A percentile compares a stretch with the other conserved stretches of the same genome.
phyloP scores from a whole-genome alignment of 805 yeast species.

The Danielozyma ontarioensis region DNA sequence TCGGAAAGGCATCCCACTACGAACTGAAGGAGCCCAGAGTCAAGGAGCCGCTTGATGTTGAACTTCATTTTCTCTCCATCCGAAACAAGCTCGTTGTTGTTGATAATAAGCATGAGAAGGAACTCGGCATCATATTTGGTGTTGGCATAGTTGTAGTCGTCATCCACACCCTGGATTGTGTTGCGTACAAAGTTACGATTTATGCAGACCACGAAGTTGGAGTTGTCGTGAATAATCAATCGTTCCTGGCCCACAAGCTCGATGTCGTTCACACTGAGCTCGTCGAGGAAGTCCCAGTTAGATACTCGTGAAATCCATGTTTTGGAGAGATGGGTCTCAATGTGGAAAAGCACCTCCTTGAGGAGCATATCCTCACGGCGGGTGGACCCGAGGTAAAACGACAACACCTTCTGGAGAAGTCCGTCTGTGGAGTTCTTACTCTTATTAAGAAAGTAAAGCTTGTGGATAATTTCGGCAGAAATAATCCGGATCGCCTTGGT shows the following conservation, averaged over 20 bases:
- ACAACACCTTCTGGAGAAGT: slow-evolving; percentile 46
- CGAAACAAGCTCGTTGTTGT: slow-evolving; percentile 58
- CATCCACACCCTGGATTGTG: slow-evolving; percentile 29
- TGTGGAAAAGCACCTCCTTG: slow-evolving; percentile 45
- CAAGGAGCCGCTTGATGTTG: slow-evolving; percentile 53
- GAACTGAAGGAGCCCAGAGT: slow-evolving; percentile 50
- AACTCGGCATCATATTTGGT: slow-evolving; percentile 67
- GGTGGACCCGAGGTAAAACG: slow-evolving; percentile 59
- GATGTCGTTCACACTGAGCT: slow-evolving; percentile 35
- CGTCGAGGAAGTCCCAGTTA: slow-evolving; percentile 59
- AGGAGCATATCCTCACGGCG: slow-evolving; percentile 58
- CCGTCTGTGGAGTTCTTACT: slow-evolving; percentile 40
- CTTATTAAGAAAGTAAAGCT: slow-evolving; percentile 45
- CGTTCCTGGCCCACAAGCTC: slow-evolving; percentile 46
- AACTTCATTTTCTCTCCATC: slow-evolving; percentile 26
- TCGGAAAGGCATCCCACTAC: slow-evolving; percentile 44
- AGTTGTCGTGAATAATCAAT: slow-evolving; percentile 39
- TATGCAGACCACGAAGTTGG: slow-evolving; percentile 47
- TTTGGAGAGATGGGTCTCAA: slow-evolving; percentile 49
- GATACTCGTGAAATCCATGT: slow-evolving; percentile 66
- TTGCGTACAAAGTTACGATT: slow-evolving; percentile 46
- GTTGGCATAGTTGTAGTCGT: slow-evolving; percentile 16
- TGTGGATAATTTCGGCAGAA: slow-evolving; percentile 42
- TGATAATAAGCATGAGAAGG: slow-evolving; percentile 53
- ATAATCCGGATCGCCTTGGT: slow-evolving; percentile 28